Evolutionary conservation across 2,329 filamentous ascomycete genomes (phyloP).

Genomic region (Microcyclospora tardicrescens): DNA sequence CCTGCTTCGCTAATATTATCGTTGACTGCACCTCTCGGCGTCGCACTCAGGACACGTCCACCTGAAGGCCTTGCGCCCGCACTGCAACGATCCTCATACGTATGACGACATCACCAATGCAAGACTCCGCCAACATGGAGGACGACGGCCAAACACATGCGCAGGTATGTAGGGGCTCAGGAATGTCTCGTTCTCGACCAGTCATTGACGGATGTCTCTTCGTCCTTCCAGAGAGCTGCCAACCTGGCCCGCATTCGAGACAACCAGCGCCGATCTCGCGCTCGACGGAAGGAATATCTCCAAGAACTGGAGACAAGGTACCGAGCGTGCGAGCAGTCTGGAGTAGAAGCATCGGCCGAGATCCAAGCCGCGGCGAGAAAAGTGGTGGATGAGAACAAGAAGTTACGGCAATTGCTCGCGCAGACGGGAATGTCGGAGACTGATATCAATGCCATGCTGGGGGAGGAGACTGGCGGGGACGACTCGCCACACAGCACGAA

Average conservation of each 20-base stretch:
- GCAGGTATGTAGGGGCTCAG: no score
- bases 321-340: constrained; percentile 49
- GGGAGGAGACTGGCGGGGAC: constrained; percentile 1
- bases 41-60: no score
- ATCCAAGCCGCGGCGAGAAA: constrained; percentile 56
- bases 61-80: no score
- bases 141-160: constrained; percentile 2
- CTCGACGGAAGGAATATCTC: constrained; percentile 60
- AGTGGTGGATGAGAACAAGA: constrained; percentile 57
- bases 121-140: neutral
- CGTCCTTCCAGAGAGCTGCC: constrained; percentile 16
- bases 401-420: constrained; percentile 46
- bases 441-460: constrained; percentile 31
- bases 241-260: constrained; percentile 53
- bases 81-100: no score
- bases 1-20: no score
- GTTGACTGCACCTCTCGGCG: no score
- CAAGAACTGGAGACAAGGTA: constrained; percentile 54
- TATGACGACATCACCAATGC: neutral
- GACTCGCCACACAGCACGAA: constrained; percentile 1
- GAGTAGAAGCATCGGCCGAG: constrained; percentile 56
- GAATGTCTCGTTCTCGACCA: no score
- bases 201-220: neutral
- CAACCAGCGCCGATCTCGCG: constrained; percentile 65
- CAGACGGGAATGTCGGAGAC: constrained; percentile 45